These are phyloP conservation scores for Trichoderma brevicompactum DNA, from an alignment of 2,329 filamentous ascomycete species.

Conservation along the genomic window DNA sequence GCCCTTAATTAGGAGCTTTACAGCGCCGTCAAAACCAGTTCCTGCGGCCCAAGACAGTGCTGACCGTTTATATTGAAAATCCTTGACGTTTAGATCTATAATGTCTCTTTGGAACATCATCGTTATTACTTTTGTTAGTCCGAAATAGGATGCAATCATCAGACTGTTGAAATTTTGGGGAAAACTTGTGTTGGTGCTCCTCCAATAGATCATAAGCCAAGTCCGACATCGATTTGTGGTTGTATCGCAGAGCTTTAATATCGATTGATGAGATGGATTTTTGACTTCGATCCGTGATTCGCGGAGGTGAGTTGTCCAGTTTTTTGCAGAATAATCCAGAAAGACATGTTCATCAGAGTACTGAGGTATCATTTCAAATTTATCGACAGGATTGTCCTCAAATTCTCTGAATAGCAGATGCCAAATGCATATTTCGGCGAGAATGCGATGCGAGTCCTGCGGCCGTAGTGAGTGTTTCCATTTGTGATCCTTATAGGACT, in stretches of 20 bases:
- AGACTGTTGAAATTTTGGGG: not conserved
- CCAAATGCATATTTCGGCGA: slow-evolving; percentile 31
- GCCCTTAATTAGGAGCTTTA: not conserved
- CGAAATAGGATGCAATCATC: slow-evolving; percentile 21
- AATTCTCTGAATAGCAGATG: slow-evolving; percentile 26
- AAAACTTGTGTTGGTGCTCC: not conserved
- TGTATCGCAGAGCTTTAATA: not conserved
- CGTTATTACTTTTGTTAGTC: not conserved
- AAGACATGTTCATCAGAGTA: not conserved
- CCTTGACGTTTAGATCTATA: not conserved
- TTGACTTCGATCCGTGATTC: not conserved
- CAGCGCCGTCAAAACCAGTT: slow-evolving; percentile 15
- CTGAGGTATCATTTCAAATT: not conserved
- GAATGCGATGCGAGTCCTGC: slow-evolving; percentile 28
- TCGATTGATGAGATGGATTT: not conserved
- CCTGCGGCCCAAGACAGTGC: slow-evolving; percentile 22
- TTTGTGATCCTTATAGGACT: too few species aligned
- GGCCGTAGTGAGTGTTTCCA: slow-evolving; percentile 31
- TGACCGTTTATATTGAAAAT: not conserved
- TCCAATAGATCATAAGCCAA: slow-evolving; percentile 15
- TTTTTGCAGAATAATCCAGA: slow-evolving; percentile 29
- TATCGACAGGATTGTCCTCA: not conserved
- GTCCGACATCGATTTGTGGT: not conserved
- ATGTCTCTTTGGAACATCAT: rapidly evolving
- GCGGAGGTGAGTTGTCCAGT: slow-evolving; percentile 30